A percentile compares a stretch with the other conserved stretches of the same genome.
Conservation (phyloP, 2,329 filamentous ascomycete genomes). For the Chaetothyriales sp. region DNA sequence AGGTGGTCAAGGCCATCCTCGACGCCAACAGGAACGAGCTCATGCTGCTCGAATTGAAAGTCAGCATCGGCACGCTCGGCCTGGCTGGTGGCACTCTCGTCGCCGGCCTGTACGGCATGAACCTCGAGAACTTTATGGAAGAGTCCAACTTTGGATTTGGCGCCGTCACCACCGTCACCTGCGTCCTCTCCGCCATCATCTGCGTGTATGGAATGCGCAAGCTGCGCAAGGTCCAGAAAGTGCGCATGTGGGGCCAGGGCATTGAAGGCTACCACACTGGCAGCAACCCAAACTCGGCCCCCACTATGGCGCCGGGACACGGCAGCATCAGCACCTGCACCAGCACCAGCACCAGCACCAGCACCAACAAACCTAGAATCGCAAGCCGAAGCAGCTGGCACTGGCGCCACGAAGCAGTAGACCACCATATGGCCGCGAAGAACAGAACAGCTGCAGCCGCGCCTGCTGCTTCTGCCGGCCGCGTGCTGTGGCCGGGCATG, state of each 20-base stretch:
- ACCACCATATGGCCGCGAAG: conserved; percentile 20
- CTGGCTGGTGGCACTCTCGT: conserved; percentile 88
- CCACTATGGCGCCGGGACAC: neutral
- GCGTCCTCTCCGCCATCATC: conserved; percentile 60
- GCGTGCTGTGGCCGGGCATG: conserved; percentile 20
- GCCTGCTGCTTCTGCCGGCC: conserved; percentile 8
- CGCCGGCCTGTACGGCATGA: conserved; percentile 99
- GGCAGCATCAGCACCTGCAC: conserved; percentile 9
- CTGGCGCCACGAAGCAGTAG: conserved; percentile 32
- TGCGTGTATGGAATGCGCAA: conserved; percentile 74
- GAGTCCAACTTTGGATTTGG: conserved; percentile 79
- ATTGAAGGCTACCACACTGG: conserved; percentile 20
- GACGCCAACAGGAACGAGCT: conserved; percentile 96
- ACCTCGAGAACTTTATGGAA: conserved; percentile 96
- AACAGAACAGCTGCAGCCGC: conserved; percentile 3
- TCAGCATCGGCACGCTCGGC: conserved; percentile 89
- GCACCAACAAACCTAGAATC: conserved; percentile 11
- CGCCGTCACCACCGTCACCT: conserved; percentile 57
- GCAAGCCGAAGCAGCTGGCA: conserved; percentile 18
- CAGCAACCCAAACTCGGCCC: conserved; percentile 14
- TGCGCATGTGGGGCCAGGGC: conserved; percentile 67
- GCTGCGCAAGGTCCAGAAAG: conserved; percentile 70
- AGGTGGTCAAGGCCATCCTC: conserved; percentile 93
- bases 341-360: conserved; percentile 6
- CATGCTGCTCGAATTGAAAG: conserved; percentile 93